These are phyloP conservation scores for Salisapilia sapeloensis DNA, from an alignment of 352 stramenopile species.

Conservation along the genomic window DNA sequence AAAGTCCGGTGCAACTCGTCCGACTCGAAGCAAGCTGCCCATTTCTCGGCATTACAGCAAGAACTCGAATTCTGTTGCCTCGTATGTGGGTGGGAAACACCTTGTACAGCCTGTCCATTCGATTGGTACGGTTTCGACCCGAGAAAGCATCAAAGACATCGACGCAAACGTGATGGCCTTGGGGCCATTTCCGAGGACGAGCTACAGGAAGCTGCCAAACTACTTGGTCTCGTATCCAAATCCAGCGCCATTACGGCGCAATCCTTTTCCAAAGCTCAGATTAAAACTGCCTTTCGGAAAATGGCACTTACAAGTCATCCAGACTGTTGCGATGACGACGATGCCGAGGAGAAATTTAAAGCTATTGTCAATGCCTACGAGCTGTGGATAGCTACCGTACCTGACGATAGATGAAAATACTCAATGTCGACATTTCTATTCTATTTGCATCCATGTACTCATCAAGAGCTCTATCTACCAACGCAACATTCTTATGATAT, in stretches of 20 bases:
- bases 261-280: conserved; percentile 3
- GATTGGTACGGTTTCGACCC: conserved; percentile 49
- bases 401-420: too few species aligned
- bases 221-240: conserved; percentile 1
- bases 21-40: too few species aligned
- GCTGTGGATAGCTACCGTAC: conserved; percentile 28
- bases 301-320: conserved; percentile 85
- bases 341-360: conserved; percentile 72
- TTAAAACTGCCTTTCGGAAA: conserved; percentile 42
- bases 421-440: too few species aligned
- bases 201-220: conserved; percentile 3
- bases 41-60: conserved; percentile 21
- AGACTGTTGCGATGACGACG: conserved; percentile 77
- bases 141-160: too few species aligned
- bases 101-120: conserved; percentile 44
- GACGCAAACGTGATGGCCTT: too few species aligned
- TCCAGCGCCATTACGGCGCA: background rate
- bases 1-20: too few species aligned
- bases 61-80: conserved; percentile 61
- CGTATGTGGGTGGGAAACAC: conserved; percentile 37
- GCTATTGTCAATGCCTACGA: conserved; percentile 80
- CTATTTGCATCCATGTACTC: too few species aligned
- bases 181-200: too few species aligned
- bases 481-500: too few species aligned
- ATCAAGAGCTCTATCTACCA: too few species aligned